These are phyloP conservation scores for Gaertneriomyces semiglobifer DNA, from an alignment of 192 early-diverging fungal genomes.

Conservation along the genomic window DNA sequence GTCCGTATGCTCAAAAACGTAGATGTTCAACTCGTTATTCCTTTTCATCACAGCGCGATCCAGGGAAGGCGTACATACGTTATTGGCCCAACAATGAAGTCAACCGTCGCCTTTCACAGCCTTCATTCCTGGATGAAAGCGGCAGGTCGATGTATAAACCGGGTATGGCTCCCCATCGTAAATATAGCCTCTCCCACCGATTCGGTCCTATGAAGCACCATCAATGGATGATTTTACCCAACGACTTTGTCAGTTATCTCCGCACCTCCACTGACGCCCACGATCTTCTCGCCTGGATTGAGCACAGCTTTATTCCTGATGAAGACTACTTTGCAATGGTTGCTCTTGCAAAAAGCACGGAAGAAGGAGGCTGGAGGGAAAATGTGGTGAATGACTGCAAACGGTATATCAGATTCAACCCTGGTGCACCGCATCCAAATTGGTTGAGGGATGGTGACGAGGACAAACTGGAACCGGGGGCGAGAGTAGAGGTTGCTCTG, in stretches of 20 bases:
- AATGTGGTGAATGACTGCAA: constrained; percentile 35
- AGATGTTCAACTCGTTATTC: no score
- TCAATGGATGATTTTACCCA: constrained; percentile 48
- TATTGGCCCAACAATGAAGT: constrained; percentile 31
- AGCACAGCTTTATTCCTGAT: constrained; percentile 45
- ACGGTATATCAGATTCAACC: constrained; percentile 32
- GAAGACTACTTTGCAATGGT: constrained; percentile 41
- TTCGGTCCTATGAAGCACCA: constrained; percentile 40
- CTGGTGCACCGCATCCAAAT: constrained; percentile 26
- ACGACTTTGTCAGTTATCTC: constrained; percentile 26
- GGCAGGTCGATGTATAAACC: constrained; percentile 22
- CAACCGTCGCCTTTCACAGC: constrained; percentile 31
- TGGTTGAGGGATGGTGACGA: constrained; percentile 33
- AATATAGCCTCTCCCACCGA: constrained; percentile 24
- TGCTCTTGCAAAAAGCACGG: constrained; percentile 14
- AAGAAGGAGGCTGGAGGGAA: constrained; percentile 21
- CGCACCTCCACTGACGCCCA: constrained; percentile 28
- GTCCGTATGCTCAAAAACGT: no score
- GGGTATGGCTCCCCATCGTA: constrained; percentile 30
- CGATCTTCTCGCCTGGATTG: constrained; percentile 36
- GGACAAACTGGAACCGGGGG: constrained; percentile 17
- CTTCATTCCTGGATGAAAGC: constrained; percentile 16
- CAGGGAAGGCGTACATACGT: constrained; percentile 26
- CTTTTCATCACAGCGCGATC: constrained; percentile 12
- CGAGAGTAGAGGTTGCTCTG: constrained; percentile 14